A percentile compares a stretch with the other conserved stretches of the same genome.
phyloP scores from a whole-genome alignment of 2,329 filamentous ascomycete genomes.

The Penicillium paneum region DNA sequence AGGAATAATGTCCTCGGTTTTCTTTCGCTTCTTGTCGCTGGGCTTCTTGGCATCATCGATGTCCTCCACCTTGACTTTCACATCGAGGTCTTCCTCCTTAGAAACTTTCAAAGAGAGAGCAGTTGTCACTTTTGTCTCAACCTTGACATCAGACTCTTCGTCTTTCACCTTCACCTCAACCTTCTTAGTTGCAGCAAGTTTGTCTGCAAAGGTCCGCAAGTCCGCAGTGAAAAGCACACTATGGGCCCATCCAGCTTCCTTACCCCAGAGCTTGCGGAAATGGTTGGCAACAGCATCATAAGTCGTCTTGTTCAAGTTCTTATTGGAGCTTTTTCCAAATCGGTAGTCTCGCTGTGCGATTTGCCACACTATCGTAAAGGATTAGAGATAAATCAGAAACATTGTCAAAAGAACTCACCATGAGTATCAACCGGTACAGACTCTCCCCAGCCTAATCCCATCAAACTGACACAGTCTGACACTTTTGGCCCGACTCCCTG shows the following conservation, averaged over 20 bases:
- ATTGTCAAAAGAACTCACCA: constrained; percentile 39
- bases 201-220: constrained; percentile 75
- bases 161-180: constrained; percentile 36
- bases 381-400: constrained; percentile 3
- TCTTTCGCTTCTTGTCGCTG: constrained; percentile 19
- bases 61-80: constrained; percentile 21
- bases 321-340: constrained; percentile 77
- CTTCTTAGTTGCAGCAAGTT: constrained; percentile 44
- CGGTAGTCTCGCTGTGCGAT: constrained; percentile 95
- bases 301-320: constrained; percentile 80
- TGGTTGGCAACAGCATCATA: constrained; percentile 89
- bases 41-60: constrained; percentile 11
- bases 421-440: constrained; percentile 96
- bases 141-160: constrained; percentile 25
- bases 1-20: constrained; percentile 18
- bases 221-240: constrained; percentile 95
- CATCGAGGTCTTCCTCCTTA: constrained; percentile 20
- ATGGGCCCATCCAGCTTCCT: constrained; percentile 95
- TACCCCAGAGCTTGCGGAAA: constrained; percentile 85
- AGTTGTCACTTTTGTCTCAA: constrained; percentile 29
- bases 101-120: constrained; percentile 25
- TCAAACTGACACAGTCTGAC: constrained; percentile 91
- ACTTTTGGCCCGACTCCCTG: constrained; percentile 95
- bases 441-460: constrained; percentile 95
- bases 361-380: constrained; percentile 69